phyloP scores from a whole-genome alignment of 129 eudicot species.

The Chrysanthemum lavandulifolium region DNA sequence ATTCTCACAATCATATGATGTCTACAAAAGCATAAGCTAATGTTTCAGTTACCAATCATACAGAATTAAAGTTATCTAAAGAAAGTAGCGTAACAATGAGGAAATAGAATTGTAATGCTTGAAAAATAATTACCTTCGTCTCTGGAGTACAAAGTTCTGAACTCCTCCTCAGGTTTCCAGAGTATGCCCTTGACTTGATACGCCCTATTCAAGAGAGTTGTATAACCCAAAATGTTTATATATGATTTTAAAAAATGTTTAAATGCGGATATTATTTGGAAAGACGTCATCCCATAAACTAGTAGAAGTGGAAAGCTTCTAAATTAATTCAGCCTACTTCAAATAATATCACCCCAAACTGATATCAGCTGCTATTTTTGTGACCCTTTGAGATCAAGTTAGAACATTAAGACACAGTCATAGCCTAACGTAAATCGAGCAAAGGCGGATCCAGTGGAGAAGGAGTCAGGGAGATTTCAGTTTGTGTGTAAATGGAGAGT shows the following conservation, averaged over 20 bases:
- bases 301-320: neutral
- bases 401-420: neutral
- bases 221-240: conserved; percentile 11
- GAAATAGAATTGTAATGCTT: conserved; percentile 6
- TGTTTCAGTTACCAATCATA: conserved; percentile 8
- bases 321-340: neutral
- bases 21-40: conserved; percentile 36
- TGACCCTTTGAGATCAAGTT: neutral
- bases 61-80: conserved; percentile 16
- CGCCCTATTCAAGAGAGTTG: conserved; percentile 40
- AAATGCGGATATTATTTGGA: neutral
- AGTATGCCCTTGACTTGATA: conserved; percentile 58
- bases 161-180: conserved; percentile 63
- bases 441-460: no score
- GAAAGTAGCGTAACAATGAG: neutral
- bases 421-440: neutral
- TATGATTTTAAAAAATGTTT: neutral
- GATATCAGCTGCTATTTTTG: neutral
- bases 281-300: conserved; percentile 4
- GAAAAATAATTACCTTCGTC: conserved; percentile 51
- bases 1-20: conserved; percentile 88
- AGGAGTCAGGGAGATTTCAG: no score
- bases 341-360: neutral
- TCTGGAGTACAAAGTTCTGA: conserved; percentile 86
- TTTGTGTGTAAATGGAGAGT: no score